phyloP scores from a whole-genome alignment of 140 eudicot species.

The Bidens hawaiensis region DNA sequence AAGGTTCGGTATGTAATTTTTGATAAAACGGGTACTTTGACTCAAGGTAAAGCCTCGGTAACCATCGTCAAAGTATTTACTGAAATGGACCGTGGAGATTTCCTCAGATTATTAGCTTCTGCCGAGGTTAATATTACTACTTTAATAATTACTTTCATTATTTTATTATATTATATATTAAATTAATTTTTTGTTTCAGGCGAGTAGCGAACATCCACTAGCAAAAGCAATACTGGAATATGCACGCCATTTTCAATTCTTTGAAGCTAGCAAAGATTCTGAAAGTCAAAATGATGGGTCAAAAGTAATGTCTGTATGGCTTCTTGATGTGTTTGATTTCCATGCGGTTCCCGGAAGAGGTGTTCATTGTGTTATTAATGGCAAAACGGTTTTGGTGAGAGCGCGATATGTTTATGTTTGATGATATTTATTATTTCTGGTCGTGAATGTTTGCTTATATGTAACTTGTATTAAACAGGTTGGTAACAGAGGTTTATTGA shows the following conservation, averaged over 20 bases:
- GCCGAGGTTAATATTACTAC: constrained; percentile 66
- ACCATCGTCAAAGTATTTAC: constrained; percentile 71
- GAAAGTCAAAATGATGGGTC: constrained; percentile 29
- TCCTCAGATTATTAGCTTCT: constrained; percentile 89
- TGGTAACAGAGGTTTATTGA: constrained; percentile 83
- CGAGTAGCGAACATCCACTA: constrained; percentile 95
- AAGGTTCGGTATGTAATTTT: constrained; percentile 82
- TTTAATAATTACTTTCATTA: neutral
- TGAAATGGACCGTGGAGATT: constrained; percentile 84
- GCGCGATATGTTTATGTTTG: neutral
- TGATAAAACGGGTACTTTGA: constrained; percentile 96
- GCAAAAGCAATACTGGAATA: constrained; percentile 86
- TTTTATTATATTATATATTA: neutral
- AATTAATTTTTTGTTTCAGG: constrained; percentile 35
- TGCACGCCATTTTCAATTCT: constrained; percentile 91
- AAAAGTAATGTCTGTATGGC: constrained; percentile 72
- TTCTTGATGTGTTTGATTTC: constrained; percentile 70
- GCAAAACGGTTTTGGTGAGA: constrained; percentile 76
- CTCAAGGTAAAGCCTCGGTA: constrained; percentile 94
- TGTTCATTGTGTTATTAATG: constrained; percentile 62
- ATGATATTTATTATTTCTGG: neutral
- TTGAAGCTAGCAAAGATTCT: constrained; percentile 53
- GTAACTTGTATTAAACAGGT: constrained; percentile 46
- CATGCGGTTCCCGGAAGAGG: constrained; percentile 92
- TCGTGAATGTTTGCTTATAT: constrained; percentile 19